Evolutionary conservation across 495 filamentous ascomycete species (phyloP).

Genomic region (Lichenothelia convexa): DNA sequence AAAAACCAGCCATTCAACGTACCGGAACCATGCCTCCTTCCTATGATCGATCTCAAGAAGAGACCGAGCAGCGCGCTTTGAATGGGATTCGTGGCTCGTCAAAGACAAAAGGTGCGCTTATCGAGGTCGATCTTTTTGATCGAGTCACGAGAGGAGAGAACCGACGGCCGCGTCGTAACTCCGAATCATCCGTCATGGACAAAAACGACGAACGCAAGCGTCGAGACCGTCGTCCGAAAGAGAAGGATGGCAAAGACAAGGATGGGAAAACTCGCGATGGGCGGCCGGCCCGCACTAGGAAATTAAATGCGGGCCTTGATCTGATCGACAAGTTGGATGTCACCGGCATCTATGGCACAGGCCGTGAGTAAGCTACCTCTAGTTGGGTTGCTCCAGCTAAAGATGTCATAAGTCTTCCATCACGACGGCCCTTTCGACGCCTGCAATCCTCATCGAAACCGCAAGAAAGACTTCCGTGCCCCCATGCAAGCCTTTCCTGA

Average conservation of each 20-base stretch:
- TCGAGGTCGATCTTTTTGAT: slow-evolving; percentile 37
- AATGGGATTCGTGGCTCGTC: slow-evolving; percentile 11
- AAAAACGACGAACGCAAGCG: slow-evolving; percentile 39
- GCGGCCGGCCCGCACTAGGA: slow-evolving; percentile 28
- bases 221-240: slow-evolving; percentile 51
- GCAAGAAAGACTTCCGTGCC: slow-evolving; percentile 60
- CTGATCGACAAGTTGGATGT: slow-evolving; percentile 96
- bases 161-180: slow-evolving; percentile 62
- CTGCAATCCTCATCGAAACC: slow-evolving; percentile 88
- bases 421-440: slow-evolving; percentile 98
- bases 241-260: slow-evolving; percentile 44
- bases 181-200: slow-evolving; percentile 78
- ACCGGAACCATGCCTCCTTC: too few species aligned
- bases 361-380: slow-evolving; percentile 41
- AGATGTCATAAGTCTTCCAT: slow-evolving; percentile 57
- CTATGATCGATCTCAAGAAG: too few species aligned
- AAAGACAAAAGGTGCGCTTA: slow-evolving; percentile 13
- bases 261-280: slow-evolving; percentile 36
- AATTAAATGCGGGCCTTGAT: slow-evolving; percentile 53
- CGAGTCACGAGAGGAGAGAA: slow-evolving; percentile 20
- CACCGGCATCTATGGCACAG: slow-evolving; percentile 89
- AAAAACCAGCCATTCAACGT: too few species aligned
- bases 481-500: slow-evolving; percentile 96
- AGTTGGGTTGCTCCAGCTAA: slow-evolving; percentile 1
- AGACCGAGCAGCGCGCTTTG: slow-evolving; percentile 26